Base-by-base conservation (phyloP, 2,329 filamentous ascomycete species). In the Nemania diffusa region DNA sequence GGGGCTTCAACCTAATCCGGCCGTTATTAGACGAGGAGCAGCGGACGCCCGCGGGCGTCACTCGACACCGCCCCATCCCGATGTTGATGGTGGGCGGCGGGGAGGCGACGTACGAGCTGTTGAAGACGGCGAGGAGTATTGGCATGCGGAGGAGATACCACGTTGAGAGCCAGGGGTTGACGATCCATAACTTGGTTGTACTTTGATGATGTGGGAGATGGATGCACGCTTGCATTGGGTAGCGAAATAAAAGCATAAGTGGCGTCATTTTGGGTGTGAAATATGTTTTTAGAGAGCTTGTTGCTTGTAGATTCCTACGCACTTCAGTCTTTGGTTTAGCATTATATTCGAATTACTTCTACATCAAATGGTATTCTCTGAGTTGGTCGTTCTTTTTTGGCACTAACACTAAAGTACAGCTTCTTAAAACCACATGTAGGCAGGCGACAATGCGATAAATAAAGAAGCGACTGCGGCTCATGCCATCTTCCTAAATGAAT, bases 81-180 rank as follows among this genome's bases (percentile, higher is more conserved):
- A 89, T 97, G 87, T 85, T 97, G 44, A 92, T 98, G 87, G 87
- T 97, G 22, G 88, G 88, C 0, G 93, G 92, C 0, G 91, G 90
- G 0, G 84, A 89, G 9, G 84, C 85, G 64, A 88, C 87, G 11
- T 91, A 93, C 73, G 84, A 85, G 29, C 79, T 90, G 64, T 82
- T 97, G 34, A 83, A 80, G 48, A 81, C 82, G 51, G 89, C 91
- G n/a, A 84, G 83, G 62, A 90, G 88, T 3, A 79, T 97, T 2
- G 94, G 93, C 0, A 81, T 97, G 68, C 88, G 92, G 75, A 86
- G 94, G 77, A 84, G 92, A 73, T 97, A 94, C 79, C 88, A 88
- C 74, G 89, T 97, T 50, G 88, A 91, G 76, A 97, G 93, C 69
- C 90, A 95, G 79, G 94, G 94, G 0, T 80, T 94, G 51, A 84